A percentile compares a stretch with the other conserved stretches of the same genome.
Conservation (phyloP, 2,329 filamentous ascomycete species). For the Geoglossum cookeanum region DNA sequence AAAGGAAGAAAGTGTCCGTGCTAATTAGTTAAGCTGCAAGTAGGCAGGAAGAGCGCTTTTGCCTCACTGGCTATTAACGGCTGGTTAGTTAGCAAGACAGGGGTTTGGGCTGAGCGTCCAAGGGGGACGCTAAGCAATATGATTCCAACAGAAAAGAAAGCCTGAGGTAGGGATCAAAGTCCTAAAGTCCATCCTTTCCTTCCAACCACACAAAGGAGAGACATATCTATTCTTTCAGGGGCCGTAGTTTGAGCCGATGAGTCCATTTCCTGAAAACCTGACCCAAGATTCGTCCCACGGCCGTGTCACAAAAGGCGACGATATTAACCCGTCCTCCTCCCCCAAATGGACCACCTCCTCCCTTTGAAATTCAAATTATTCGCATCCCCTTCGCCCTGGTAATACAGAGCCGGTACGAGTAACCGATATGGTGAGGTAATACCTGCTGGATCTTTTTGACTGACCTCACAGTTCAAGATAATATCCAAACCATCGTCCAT, state of each 20-base stretch:
- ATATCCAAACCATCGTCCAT: conserved; percentile 73
- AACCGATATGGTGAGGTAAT: conserved; percentile 77
- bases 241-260: too few species aligned
- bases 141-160: too few species aligned
- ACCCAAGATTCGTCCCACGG: too few species aligned
- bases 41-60: too few species aligned
- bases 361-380: not conserved
- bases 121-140: too few species aligned
- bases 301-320: not conserved
- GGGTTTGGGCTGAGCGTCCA: too few species aligned
- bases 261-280: too few species aligned
- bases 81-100: too few species aligned
- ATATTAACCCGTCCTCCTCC: not conserved
- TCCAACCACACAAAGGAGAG: not conserved
- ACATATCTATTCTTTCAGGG: not conserved
- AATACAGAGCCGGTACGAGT: conserved; percentile 57
- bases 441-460: conserved; percentile 65
- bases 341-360: not conserved
- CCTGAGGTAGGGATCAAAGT: not conserved
- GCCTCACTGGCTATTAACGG: too few species aligned
- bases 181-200: not conserved
- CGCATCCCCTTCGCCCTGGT: conserved; percentile 13
- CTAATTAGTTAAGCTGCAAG: too few species aligned
- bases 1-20: too few species aligned
- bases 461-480: conserved; percentile 75